Evolutionary conservation across 805 yeast genomes (phyloP), one percentile per base, ranked within the genome.

Genomic region (Lachancea cidri): DNA sequence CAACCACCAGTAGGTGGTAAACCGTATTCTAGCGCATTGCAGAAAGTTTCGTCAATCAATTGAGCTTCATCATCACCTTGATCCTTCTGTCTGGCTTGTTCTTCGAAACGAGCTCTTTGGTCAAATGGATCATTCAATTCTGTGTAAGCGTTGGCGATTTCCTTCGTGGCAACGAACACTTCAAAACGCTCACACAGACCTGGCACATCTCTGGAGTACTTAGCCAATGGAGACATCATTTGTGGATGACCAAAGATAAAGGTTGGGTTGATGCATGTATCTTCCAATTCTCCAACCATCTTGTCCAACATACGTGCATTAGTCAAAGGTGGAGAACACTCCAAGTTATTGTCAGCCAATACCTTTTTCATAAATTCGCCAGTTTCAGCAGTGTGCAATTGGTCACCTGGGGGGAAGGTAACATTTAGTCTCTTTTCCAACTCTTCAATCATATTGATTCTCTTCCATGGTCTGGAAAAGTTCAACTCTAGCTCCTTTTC

Each of bases 1-100:
- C 98, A 91, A 55, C 98, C 98, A 67, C 95, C 98, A 56, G 98
- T 93, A 59, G 98, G 98, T 46, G 98, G 98, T 60, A 91, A 77
- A 70, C 98, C 98, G 68, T 87, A 91, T 73, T 91, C 98, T 60
- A 91, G 78, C 53, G 98, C 97, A 58, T 89, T 86, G 75, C 95
- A 84, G 89, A 91, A 91, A 50, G 86, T 83, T 73, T 91, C 98
- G 67, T 91, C 98, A 50, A 93, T 77, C 67, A 88, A 64, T 74
- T 91, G 98, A 48, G 96, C 98, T 73, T 93, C 98, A 62, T 91
- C 98, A 64, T 91, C 98, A 75, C 98, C 98, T 70, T 87, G 96
- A 53, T 74, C 98, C 75, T 91, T 91, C 76, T 93, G 98, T 70
- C 86, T 82, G 36, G 98, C 98, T 74, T 91, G 98, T 72, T 93